Percentiles rank a stretch among this genome's conserved stretches.
phyloP scores from a whole-genome alignment of 1,139 yeast species.

The Hyphopichia pseudoburtonii region DNA sequence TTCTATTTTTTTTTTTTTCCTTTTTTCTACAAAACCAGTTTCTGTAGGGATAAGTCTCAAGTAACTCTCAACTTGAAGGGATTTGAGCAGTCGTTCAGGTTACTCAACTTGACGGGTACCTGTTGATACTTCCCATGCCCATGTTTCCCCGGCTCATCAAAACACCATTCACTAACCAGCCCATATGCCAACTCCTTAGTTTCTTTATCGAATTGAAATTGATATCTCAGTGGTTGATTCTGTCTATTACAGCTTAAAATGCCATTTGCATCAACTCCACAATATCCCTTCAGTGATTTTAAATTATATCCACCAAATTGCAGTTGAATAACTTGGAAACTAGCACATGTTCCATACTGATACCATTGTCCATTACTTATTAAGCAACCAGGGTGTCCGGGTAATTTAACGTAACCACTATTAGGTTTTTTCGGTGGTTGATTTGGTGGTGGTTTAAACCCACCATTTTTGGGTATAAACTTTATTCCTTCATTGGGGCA shows the following conservation, averaged over 20 bases:
- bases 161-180: conserved; percentile 64
- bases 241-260: conserved; percentile 34
- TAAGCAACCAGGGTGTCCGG: conserved; percentile 68
- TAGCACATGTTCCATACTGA: conserved; percentile 82
- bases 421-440: conserved; percentile 35
- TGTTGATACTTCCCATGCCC: conserved; percentile 28
- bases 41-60: neutral
- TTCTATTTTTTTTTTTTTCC: too few species aligned
- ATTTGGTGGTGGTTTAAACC: conserved; percentile 27
- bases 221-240: conserved; percentile 40
- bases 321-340: conserved; percentile 52
- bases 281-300: conserved; percentile 68
- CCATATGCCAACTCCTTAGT: conserved; percentile 58
- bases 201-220: conserved; percentile 51
- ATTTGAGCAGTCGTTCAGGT: conserved; percentile 15
- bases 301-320: conserved; percentile 73
- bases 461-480: conserved; percentile 67
- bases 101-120: conserved; percentile 19
- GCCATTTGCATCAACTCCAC: conserved; percentile 50
- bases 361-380: conserved; percentile 88
- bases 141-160: conserved; percentile 34
- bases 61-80: conserved; percentile 15
- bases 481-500: conserved; percentile 75
- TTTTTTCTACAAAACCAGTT: too few species aligned
- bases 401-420: conserved; percentile 48